These are phyloP conservation scores for Sclerotinia minor DNA, from an alignment of 2,329 filamentous ascomycete genomes.

Conservation along the genomic window DNA sequence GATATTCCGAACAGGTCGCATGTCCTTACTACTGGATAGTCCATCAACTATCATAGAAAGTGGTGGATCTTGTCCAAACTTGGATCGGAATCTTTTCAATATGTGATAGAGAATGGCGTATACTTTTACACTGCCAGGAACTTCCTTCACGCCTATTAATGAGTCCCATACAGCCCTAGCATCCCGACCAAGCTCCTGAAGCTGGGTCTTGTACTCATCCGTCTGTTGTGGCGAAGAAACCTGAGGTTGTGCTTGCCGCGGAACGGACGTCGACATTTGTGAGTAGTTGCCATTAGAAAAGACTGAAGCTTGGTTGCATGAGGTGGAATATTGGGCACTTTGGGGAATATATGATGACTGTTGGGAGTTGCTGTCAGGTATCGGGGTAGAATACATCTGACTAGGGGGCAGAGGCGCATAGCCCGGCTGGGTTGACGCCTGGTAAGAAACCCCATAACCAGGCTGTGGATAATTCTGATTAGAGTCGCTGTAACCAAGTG, in stretches of 20 bases:
- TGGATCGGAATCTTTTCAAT: conserved; percentile 56
- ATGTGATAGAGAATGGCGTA: conserved; percentile 65
- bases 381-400: conserved; percentile 31
- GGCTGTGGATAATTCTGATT: conserved; percentile 37
- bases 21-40: conserved; percentile 55
- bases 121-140: conserved; percentile 63
- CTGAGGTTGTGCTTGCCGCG: conserved; percentile 28
- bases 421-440: conserved; percentile 27
- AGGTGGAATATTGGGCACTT: conserved; percentile 30
- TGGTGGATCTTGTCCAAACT: conserved; percentile 57
- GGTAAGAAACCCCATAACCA: conserved; percentile 35
- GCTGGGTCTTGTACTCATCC: conserved; percentile 49
- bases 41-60: conserved; percentile 61
- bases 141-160: conserved; percentile 58
- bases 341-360: conserved; percentile 32
- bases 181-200: conserved; percentile 55
- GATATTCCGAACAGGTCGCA: conserved; percentile 57
- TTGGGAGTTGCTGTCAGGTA: conserved; percentile 29
- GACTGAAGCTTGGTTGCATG: conserved; percentile 32
- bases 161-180: conserved; percentile 64
- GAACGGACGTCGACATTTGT: not conserved
- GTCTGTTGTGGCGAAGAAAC: conserved; percentile 40
- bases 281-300: conserved; percentile 31
- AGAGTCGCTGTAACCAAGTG: conserved; percentile 33
- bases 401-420: conserved; percentile 31